Base-by-base conservation (phyloP, 345 rosid species). In the Draba incana region DNA sequence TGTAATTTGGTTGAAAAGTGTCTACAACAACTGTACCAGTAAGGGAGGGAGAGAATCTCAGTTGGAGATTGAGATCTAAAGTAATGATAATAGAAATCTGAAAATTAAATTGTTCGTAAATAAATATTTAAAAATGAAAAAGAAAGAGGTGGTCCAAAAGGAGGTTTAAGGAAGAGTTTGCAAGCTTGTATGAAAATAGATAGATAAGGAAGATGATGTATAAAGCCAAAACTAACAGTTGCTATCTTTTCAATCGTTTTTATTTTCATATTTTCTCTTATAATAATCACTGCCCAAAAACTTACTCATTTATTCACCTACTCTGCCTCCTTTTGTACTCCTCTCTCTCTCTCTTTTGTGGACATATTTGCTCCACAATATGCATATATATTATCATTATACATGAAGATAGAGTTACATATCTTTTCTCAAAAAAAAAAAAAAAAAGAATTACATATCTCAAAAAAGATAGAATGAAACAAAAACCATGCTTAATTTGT, bases 1-100 rank as follows among this genome's bases (percentile, higher is more conserved):
- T 67, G 85, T 72, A 63, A 78, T 52, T 54, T 25, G 28, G 24
- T 39, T 28, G 68, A 44, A 50, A 24, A 55, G 27, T 42, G 77
- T 55, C 33, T 75, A 42, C 75, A 75, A 42, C 75, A 75, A 76
- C 49, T 65, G 80, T 78, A 66, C 70, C 42, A 39, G 62, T 54
- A 51, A 57, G 48, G 44, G 73, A 64, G 62, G 72, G 16, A 52
- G 69, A 44, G 72, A 68, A 80, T 86, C 92, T 81, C 85, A 86
- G 92, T 86, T 74, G 75, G 74, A 80, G 92, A 82, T 82, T 77
- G 84, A 82, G 85, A 85, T 88, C 83, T 71, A 80, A 67, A 81
- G 82, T 77, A 68, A 82, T 82, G 74, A 71, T 78, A 70, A 25
- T 61, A 56, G 47, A 49, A 75, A 68, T 75, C 70, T 75, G 78